Base-by-base conservation (phyloP, 208 protist genomes). In the Angomonas deanei region DNA sequence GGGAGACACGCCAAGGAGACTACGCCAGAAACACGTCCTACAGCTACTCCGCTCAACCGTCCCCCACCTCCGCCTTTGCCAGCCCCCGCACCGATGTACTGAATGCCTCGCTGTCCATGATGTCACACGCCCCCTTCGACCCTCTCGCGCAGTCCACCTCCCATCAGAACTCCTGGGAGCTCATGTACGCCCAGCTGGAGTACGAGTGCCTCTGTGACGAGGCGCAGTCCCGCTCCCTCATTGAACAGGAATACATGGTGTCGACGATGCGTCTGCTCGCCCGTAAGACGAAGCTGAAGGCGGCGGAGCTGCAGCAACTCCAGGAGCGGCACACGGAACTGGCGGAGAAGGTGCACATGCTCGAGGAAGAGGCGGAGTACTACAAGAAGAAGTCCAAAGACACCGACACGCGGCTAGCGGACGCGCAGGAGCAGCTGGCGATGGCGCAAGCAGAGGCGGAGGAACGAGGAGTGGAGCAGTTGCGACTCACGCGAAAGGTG, bases 401-500 rank as follows among this genome's bases (percentile, higher is more conserved):
- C 1, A 46, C 76, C 4, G 78, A 82, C 58, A n/a, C 33, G 39
- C 64, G 38, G 26, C 67, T 73, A 27, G 66, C 66, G 38, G 33
- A 65, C 24, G 65, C 67, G 10, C 32, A 48, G 0, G 72, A 62
- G 19, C 67, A 74, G 62, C 68, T 75, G 31, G 66, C 67, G 38
- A 19, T 59, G 28, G 70, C 67, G 17, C 38, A 57, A 0, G 69
- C 57, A 13, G 79, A 62, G 33, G 60, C 75, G 53, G 66, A 74
- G 47, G 59, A 39, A 1, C 67, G 59, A 13, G 79, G 81, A 55
- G 48, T 63, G 70, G 52, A 66, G 19, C 65, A 72, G 0, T 62
- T 82, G 33, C 68, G 70, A 5, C 72, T 85, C 42, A 56, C 46
- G 38, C 74, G 76, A 0, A 70, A 82, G 56, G 62, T 84, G 1